Percentiles rank a stretch among this genome's conserved stretches.
These are phyloP conservation scores for Eucalyptus cloeziana DNA, from an alignment of 345 rosid genomes.

Conservation along the genomic window DNA sequence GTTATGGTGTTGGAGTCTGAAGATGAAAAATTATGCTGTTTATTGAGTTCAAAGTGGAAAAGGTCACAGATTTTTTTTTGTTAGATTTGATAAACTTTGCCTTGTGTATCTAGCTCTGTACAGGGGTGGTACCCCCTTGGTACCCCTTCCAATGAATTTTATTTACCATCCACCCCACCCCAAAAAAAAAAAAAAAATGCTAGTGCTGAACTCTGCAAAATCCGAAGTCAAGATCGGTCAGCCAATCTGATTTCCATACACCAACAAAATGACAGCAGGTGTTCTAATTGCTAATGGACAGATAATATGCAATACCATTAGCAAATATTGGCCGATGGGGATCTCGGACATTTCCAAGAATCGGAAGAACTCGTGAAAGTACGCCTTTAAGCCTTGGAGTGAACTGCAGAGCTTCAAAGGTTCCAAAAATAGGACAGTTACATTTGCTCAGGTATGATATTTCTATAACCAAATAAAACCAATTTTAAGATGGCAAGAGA, in stretches of 20 bases:
- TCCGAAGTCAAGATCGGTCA: background rate
- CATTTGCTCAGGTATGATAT: background rate
- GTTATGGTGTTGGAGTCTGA: background rate
- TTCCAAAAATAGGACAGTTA: conserved; percentile 7
- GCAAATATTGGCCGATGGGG: conserved; percentile 85
- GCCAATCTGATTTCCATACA: background rate
- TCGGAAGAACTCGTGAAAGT: conserved; percentile 73
- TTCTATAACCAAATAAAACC: background rate
- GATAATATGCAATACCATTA: conserved; percentile 42
- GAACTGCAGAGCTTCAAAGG: conserved; percentile 84
- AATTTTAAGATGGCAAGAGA: background rate
- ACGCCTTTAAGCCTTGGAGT: conserved; percentile 87
- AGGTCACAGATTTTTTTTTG: background rate
- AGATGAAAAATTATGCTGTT: background rate
- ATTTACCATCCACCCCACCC: background rate
- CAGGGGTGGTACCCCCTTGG: background rate
- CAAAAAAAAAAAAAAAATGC: background rate
- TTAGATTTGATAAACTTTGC: background rate
- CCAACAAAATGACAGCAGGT: background rate
- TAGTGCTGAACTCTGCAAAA: background rate
- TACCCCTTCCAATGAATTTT: background rate
- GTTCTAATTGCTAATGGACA: background rate
- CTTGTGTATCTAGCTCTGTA: background rate
- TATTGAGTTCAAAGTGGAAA: background rate
- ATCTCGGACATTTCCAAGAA: conserved; percentile 90